Evolutionary conservation across 1,284 basidiomycete genomes (phyloP).

Genomic region (Crepidotus sp.): DNA sequence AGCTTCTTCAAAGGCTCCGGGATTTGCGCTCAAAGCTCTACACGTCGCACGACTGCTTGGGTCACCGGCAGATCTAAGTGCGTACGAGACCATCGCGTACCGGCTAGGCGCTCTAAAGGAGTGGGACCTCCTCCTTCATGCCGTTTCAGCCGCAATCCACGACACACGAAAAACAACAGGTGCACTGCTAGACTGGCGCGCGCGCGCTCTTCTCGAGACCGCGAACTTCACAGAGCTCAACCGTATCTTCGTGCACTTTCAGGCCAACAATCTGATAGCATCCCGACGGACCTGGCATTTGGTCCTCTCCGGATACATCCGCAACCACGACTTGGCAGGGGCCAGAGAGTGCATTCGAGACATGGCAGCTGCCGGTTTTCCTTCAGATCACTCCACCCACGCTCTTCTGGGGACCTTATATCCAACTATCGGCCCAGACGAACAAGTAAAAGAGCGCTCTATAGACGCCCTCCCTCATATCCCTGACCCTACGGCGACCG

Average conservation of each 20-base stretch:
- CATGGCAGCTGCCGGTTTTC: constrained; percentile 51
- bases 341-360: constrained; percentile 41
- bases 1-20: constrained; percentile 33
- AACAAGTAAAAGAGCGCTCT: constrained; percentile 42
- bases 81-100: constrained; percentile 49
- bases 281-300: constrained; percentile 57
- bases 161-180: constrained; percentile 40
- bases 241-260: constrained; percentile 42
- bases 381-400: constrained; percentile 48
- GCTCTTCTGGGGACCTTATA: constrained; percentile 50
- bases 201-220: constrained; percentile 47
- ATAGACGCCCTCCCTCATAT: constrained; percentile 38
- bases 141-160: constrained; percentile 38
- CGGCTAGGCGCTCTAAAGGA: constrained; percentile 35
- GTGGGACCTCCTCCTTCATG: constrained; percentile 43
- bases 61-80: constrained; percentile 38
- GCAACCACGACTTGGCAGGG: constrained; percentile 52
- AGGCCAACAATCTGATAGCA: constrained; percentile 35
- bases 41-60: constrained; percentile 40
- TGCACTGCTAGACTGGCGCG: constrained; percentile 61
- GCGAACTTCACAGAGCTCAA: constrained; percentile 39
- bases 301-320: constrained; percentile 54
- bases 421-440: constrained; percentile 50
- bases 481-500: constrained; percentile 33
- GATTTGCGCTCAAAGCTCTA: constrained; percentile 31